Conservation (phyloP, 495 filamentous ascomycete genomes). For the Wilcoxina mikolae region DNA sequence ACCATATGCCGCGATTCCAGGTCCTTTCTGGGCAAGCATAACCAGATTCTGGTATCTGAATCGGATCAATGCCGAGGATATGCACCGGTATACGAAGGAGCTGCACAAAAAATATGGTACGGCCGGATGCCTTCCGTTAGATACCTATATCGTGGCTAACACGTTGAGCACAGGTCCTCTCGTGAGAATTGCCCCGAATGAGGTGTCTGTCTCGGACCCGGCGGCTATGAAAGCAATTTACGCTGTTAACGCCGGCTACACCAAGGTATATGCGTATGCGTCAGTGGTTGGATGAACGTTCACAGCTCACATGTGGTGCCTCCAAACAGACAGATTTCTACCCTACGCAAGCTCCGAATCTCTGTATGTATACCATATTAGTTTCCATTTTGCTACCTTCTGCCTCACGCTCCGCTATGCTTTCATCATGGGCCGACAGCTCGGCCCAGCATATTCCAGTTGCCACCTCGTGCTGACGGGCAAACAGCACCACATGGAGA, state of each 20-base stretch:
- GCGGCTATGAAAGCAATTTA: constrained; percentile 24
- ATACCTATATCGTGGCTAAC: not conserved
- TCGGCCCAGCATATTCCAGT: too few relatives aligned
- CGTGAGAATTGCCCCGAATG: constrained; percentile 27
- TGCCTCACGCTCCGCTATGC: too few relatives aligned
- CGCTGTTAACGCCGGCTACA: constrained; percentile 5
- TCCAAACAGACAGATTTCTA: constrained; percentile 3
- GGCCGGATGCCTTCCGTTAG: not conserved
- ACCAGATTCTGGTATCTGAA: constrained; percentile 7
- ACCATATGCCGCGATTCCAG: constrained; percentile 3
- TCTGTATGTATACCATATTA: constrained; percentile 3
- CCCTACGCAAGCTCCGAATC: constrained; percentile 4
- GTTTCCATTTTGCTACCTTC: too few relatives aligned
- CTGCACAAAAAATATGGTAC: constrained; percentile 21
- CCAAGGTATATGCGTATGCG: not conserved
- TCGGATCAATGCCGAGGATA: constrained; percentile 4
- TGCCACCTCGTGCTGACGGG: too few relatives aligned
- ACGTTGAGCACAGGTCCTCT: constrained; percentile 12
- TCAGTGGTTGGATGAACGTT: not conserved
- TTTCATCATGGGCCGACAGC: too few relatives aligned
- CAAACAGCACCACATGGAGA: constrained; percentile 21
- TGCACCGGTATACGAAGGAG: constrained; percentile 5
- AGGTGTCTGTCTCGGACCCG: constrained; percentile 24
- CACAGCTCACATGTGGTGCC: not conserved
- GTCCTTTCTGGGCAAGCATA: constrained; percentile 1